phyloP scores from a whole-genome alignment of 2,329 filamentous ascomycete species.

The Zymoseptoria crescenta region DNA sequence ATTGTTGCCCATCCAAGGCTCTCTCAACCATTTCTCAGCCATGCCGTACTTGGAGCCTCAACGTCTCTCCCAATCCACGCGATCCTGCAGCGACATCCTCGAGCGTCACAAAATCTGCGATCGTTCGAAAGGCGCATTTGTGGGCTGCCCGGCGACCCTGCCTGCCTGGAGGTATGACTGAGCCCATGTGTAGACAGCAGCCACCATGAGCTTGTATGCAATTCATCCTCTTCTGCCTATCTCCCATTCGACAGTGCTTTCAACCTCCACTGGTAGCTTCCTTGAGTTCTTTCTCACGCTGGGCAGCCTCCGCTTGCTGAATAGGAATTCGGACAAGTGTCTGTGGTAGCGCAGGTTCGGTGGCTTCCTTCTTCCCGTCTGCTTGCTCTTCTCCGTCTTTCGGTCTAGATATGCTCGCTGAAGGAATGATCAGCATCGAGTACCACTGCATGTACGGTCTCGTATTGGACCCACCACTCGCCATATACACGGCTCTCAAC shows the following conservation, averaged over 20 bases:
- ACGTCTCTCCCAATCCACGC: background rate
- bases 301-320: conserved; percentile 48
- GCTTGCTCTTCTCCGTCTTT: conserved; percentile 29
- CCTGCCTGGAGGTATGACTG: background rate
- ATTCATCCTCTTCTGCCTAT: background rate
- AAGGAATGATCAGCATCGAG: background rate
- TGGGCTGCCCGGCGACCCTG: background rate
- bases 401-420: conserved; percentile 60
- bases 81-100: background rate
- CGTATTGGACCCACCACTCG: conserved; percentile 52
- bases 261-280: conserved; percentile 12
- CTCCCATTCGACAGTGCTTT: background rate
- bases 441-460: conserved; percentile 21
- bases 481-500: conserved; percentile 76
- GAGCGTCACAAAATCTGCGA: background rate
- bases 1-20: background rate
- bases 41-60: background rate
- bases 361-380: conserved; percentile 27
- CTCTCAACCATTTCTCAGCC: background rate
- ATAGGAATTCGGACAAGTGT: conserved; percentile 80
- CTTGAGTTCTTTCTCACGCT: conserved; percentile 22
- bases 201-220: background rate
- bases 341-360: conserved; percentile 52
- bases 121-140: background rate
- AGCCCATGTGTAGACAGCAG: background rate